Evolutionary conservation across 441 rosid genomes (phyloP), one percentile per base, ranked within the genome.

Genomic region (Gossypium trilobum): DNA sequence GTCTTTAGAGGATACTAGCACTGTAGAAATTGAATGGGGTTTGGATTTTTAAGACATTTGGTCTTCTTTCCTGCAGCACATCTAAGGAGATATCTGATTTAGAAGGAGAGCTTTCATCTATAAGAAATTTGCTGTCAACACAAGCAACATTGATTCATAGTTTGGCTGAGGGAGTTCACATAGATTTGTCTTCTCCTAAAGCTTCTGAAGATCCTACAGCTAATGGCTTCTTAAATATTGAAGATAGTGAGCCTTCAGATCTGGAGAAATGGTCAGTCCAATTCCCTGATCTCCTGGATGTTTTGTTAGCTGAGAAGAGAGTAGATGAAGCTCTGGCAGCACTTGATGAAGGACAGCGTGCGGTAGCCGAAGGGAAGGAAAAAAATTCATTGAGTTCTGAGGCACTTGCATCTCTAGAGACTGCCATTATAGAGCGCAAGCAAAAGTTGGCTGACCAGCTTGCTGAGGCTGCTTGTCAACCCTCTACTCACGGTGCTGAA

Each of bases 401-500:
- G 60, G 74, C 83, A 13, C 87, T 93, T 78, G 68, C 72, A 57
- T 85, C 87, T 2, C 81, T 95, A 57, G 87, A 86, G 84, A 81
- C 74, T 69, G 85, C 90, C 65, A 85, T 95, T 64, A 73, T 78
- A 20, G 89, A 90, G 64, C 91, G 87, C 75, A 83, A 91, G 80
- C 93, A 90, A 82, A 93, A 88, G 80, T 80, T 95, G 55, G 98
- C 95, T 52, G 97, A 93, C 85, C 99, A 92, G 74, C 99, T 95
- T 71, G 92, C 92, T 74, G 97, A 87, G 85, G 92, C 92, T 76
- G 92, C 99, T 46, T 91, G 92, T 72, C 99, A 95, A 79, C 92
- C 96, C 79, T 92, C 99, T 55, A 91, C 91, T 23, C 46, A 2
- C 9, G 46, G 46, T 39, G 46, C 46, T 39, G 46, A 39, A 39